These are phyloP conservation scores for Chaetomiaceae sp. DNA, from an alignment of 2,329 filamentous ascomycete genomes.

Conservation along the genomic window DNA sequence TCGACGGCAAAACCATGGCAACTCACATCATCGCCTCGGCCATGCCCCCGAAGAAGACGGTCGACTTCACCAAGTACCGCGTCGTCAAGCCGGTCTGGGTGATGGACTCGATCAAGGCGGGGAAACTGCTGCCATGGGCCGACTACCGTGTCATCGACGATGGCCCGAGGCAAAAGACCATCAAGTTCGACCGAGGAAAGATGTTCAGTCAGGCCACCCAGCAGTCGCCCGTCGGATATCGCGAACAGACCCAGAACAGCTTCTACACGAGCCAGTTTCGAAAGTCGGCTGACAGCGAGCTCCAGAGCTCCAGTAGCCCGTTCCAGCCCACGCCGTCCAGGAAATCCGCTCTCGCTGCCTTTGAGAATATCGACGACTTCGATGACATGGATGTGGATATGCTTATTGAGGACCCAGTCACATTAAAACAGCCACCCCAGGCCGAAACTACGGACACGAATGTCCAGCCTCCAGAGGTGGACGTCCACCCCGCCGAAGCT, in stretches of 20 bases:
- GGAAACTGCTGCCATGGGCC: constrained; percentile 79
- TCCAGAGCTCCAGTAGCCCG: constrained; percentile 26
- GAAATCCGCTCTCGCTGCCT: constrained; percentile 11
- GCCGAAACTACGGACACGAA: not conserved
- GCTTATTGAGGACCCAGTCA: constrained; percentile 12
- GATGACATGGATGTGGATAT: constrained; percentile 35
- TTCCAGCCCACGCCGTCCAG: constrained; percentile 18
- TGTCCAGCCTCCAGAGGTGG: not conserved
- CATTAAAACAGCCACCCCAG: not conserved
- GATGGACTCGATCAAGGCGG: constrained; percentile 78
- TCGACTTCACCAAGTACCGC: constrained; percentile 82
- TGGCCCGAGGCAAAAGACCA: constrained; percentile 72
- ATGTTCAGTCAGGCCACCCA: constrained; percentile 62
- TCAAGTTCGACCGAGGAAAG: constrained; percentile 57
- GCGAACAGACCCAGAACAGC: constrained; percentile 73
- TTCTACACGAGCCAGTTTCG: constrained; percentile 83
- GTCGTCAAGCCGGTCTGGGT: constrained; percentile 96
- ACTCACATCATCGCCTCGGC: constrained; percentile 94
- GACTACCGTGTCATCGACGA: constrained; percentile 81
- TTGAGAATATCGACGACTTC: constrained; percentile 38
- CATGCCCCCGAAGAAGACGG: constrained; percentile 85
- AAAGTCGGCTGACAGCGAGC: constrained; percentile 27
- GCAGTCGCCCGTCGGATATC: constrained; percentile 59
- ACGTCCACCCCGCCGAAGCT: not conserved
- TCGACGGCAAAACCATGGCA: constrained; percentile 89